Base-by-base conservation (phyloP, 495 filamentous ascomycete species). In the Daldinia caldariorum region DNA sequence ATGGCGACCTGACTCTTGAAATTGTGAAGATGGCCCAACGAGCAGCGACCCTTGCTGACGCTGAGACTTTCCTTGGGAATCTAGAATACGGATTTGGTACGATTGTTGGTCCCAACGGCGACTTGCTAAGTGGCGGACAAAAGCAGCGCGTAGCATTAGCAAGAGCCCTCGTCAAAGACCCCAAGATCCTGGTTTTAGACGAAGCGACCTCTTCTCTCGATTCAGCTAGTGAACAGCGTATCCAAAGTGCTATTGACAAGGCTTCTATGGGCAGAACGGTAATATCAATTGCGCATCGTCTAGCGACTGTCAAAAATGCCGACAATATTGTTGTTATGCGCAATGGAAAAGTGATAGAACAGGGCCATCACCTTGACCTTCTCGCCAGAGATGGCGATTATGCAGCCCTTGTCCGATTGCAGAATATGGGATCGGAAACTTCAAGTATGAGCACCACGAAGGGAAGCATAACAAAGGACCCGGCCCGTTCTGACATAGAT, bases 221-320 rank as follows among this genome's bases (percentile, higher is more conserved):
- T 73, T 86, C 86, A 4, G 72, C 79, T 45, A 86, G 79, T 51
- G 86, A 88, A 67, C 81, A 77, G 43, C 80, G 81, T 22, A 87
- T 88, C 58, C 86, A 85, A 69, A 68, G 66, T 4, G 83, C 85
- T 14, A 81, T 88, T 58, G 78, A 81, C 38, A 80, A 80, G 37
- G 80, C 84, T 12, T 74, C 83, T 18, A 73, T 60, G 9, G 83
- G 81, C 1, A 76, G 84, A 49, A 95, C 92, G 3, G 91, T 90
- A 0, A 89, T 95, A 47, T 88, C 91, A 20, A 90, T 94, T 16
- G 87, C 87, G 31, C 91, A 94, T 80, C 82, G 90, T 3, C 77
- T 93, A 37, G 81, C 83, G 18, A 93, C 90, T 26, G 89, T 93
- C 31, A 83, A 86, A 31, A 80, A 80, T 50, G 87, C 87, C 0